These are phyloP conservation scores for Physcomitrium patens DNA, from an alignment of 225 moss, liverwort and hornwort genomes.

Conservation along the genomic window DNA sequence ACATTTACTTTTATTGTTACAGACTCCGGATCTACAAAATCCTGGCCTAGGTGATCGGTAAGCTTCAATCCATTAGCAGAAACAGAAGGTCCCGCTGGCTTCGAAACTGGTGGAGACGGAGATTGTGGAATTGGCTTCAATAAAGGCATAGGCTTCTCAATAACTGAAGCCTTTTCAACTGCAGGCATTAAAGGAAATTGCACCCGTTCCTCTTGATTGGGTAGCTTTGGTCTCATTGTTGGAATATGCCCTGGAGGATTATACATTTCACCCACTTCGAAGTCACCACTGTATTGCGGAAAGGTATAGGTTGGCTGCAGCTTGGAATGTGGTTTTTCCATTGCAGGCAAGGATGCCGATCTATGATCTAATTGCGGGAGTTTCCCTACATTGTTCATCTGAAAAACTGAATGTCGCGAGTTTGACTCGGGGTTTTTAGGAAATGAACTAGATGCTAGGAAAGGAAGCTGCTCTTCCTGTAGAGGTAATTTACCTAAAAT, in stretches of 20 bases:
- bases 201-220: slow-evolving; percentile 41
- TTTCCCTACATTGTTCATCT: slow-evolving; percentile 40
- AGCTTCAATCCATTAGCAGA: slow-evolving; percentile 49
- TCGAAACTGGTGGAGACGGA: slow-evolving; percentile 28
- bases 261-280: slow-evolving; percentile 38
- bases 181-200: slow-evolving; percentile 14
- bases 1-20: slow-evolving; percentile 47
- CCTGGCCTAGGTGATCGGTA: slow-evolving; percentile 55
- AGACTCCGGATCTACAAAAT: slow-evolving; percentile 61
- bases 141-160: slow-evolving; percentile 42
- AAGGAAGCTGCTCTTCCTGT: slow-evolving; percentile 43
- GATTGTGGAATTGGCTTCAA: slow-evolving; percentile 43
- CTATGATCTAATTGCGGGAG: slow-evolving; percentile 42
- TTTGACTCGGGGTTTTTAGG: slow-evolving; percentile 34
- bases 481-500: slow-evolving; percentile 39
- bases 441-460: slow-evolving; percentile 39
- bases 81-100: slow-evolving; percentile 40
- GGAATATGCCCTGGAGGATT: slow-evolving; percentile 22
- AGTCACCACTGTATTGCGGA: slow-evolving; percentile 44
- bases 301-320: slow-evolving; percentile 36
- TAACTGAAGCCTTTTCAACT: slow-evolving; percentile 28
- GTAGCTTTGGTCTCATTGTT: slow-evolving; percentile 39
- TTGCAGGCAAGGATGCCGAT: slow-evolving; percentile 32
- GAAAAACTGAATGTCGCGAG: slow-evolving; percentile 41
- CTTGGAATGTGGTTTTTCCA: slow-evolving; percentile 38